phyloP scores from a whole-genome alignment of 1,284 basidiomycete genomes.

The Trametes versicolor region DNA sequence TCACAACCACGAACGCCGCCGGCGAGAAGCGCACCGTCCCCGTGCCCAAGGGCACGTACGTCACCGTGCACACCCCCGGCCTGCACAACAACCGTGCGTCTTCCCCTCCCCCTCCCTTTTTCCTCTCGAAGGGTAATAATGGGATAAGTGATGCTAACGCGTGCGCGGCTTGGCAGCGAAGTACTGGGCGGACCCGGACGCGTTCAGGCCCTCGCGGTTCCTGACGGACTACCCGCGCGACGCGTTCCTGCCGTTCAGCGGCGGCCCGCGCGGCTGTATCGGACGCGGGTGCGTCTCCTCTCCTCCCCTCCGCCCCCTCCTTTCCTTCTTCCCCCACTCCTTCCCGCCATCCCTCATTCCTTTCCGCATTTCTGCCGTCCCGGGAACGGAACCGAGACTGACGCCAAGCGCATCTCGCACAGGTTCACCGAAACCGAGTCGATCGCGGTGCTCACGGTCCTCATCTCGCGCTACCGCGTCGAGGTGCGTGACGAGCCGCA shows the following conservation, averaged over 20 bases:
- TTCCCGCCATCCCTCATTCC: too few species aligned
- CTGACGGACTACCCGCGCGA: conserved; percentile 50
- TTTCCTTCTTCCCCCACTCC: background rate
- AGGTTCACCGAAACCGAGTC: conserved; percentile 44
- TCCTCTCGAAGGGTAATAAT: too few species aligned
- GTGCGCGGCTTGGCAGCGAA: conserved; percentile 41
- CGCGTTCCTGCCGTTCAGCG: conserved; percentile 54
- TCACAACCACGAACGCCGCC: conserved; percentile 48
- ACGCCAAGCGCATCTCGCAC: background rate
- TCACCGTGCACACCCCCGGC: conserved; percentile 53
- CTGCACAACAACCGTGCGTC: conserved; percentile 52
- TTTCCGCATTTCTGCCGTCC: too few species aligned
- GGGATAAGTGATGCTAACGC: too few species aligned
- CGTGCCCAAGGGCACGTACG: conserved; percentile 55
- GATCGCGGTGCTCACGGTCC: conserved; percentile 35
- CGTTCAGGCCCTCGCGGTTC: conserved; percentile 54
- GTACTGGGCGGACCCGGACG: conserved; percentile 52
- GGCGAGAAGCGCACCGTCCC: conserved; percentile 53
- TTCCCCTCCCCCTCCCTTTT: background rate
- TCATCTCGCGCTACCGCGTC: conserved; percentile 38
- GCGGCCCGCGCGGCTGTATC: conserved; percentile 51
- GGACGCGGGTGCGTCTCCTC: conserved; percentile 47
- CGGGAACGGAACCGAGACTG: background rate
- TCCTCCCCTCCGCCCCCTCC: background rate
- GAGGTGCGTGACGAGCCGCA: conserved; percentile 42